These are phyloP conservation scores for Chaetomiaceae sp. DNA, from an alignment of 2,329 filamentous ascomycete genomes.

Conservation along the genomic window DNA sequence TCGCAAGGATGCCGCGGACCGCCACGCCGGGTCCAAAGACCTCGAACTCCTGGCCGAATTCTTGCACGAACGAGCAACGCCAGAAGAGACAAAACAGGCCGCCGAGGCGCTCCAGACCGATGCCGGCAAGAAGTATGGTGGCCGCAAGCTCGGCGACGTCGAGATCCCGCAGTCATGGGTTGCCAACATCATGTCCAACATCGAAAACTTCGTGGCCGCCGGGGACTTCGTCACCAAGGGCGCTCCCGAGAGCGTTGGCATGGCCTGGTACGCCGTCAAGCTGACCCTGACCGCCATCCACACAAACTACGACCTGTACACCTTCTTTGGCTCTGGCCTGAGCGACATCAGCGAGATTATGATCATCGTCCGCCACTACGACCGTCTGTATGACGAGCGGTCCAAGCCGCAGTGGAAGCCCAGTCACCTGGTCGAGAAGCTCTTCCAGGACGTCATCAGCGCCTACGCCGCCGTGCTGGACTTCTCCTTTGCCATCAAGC, in stretches of 20 bases:
- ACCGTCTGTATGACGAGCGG: conserved; percentile 20
- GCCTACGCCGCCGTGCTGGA: conserved; percentile 20
- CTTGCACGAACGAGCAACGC: conserved; percentile 12
- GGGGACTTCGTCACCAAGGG: conserved; percentile 18
- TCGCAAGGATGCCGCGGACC: conserved; percentile 10
- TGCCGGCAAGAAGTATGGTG: conserved; percentile 19
- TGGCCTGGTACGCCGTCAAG: conserved; percentile 23
- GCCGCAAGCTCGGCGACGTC: conserved; percentile 17
- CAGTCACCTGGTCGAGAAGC: conserved; percentile 19
- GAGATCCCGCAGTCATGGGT: conserved; percentile 21
- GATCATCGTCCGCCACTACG: conserved; percentile 22
- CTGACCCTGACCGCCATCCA: conserved; percentile 22
- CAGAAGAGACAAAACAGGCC: conserved; percentile 18
- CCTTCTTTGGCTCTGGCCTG: conserved; percentile 21
- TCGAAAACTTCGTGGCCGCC: conserved; percentile 19
- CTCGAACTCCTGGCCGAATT: conserved; percentile 16
- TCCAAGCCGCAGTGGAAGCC: conserved; percentile 18
- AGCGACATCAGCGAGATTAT: conserved; percentile 24
- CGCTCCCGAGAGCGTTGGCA: conserved; percentile 21
- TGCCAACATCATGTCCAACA: conserved; percentile 21
- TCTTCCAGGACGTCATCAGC: conserved; percentile 20
- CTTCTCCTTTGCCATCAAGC: conserved; percentile 21
- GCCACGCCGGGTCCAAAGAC: conserved; percentile 14
- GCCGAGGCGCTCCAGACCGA: conserved; percentile 15
- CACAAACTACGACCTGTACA: conserved; percentile 24